Percentiles rank a stretch among this genome's conserved stretches.
Evolutionary conservation across 2,329 filamentous ascomycete genomes (phyloP).

Genomic region (Falciphora oryzae): DNA sequence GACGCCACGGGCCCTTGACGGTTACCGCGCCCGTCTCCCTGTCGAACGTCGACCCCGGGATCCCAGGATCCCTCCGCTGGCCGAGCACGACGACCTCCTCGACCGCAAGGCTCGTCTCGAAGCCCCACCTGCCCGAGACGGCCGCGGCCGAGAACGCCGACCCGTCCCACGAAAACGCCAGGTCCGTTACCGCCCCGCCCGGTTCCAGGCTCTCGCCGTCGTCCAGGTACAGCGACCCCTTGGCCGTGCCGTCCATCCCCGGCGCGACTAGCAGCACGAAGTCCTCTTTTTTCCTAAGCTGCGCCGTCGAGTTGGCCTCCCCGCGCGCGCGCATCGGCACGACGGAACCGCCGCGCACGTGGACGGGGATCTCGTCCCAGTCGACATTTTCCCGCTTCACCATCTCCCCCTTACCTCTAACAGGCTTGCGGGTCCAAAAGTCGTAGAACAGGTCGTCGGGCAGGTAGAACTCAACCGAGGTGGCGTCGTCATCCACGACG

Average conservation of each 20-base stretch:
- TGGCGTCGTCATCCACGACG: slow-evolving; percentile 38
- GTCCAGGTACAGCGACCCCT: slow-evolving; percentile 63
- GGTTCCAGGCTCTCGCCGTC: slow-evolving; percentile 60
- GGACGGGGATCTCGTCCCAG: slow-evolving; percentile 67
- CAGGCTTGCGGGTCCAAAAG: slow-evolving; percentile 38
- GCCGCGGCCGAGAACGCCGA: slow-evolving; percentile 1
- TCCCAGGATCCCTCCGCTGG: background rate
- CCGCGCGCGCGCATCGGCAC: slow-evolving; percentile 63
- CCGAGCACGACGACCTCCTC: slow-evolving; percentile 5
- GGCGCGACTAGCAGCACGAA: slow-evolving; percentile 65
- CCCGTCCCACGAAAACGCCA: slow-evolving; percentile 6
- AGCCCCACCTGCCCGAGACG: slow-evolving; percentile 1
- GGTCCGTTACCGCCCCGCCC: background rate
- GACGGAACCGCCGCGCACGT: slow-evolving; percentile 61
- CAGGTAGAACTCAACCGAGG: slow-evolving; percentile 41
- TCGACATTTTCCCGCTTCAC: slow-evolving; percentile 33
- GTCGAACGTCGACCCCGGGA: background rate
- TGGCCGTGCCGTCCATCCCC: slow-evolving; percentile 46
- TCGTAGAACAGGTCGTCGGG: slow-evolving; percentile 43
- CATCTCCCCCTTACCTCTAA: slow-evolving; percentile 37
- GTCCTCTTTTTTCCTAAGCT: slow-evolving; percentile 50
- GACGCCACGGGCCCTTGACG: slow-evolving; percentile 4
- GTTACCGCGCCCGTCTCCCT: background rate
- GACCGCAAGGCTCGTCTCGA: slow-evolving; percentile 4
- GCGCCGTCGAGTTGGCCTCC: slow-evolving; percentile 51